phyloP scores from a whole-genome alignment of 371 early-diverging fungal genomes.

The Vavraia culicis region DNA sequence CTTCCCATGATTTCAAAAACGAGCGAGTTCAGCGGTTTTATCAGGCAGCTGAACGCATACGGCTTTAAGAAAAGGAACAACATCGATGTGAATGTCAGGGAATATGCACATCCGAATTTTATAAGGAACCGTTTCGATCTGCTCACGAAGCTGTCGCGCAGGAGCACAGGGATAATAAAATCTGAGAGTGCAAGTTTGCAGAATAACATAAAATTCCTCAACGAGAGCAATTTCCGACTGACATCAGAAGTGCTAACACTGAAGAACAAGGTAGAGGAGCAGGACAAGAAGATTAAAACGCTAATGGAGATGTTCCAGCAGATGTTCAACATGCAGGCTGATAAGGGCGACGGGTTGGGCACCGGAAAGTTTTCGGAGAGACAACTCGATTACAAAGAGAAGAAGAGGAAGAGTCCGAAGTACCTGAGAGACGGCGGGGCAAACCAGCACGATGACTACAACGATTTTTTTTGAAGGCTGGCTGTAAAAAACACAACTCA shows the following conservation, averaged over 20 bases:
- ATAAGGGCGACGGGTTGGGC: no score
- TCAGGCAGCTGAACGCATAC: slow-evolving; percentile 41
- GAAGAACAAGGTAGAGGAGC: slow-evolving; percentile 38
- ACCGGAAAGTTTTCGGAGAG: no score
- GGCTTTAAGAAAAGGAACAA: slow-evolving; percentile 42
- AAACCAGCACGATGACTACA: no score
- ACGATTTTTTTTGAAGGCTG: no score
- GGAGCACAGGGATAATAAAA: slow-evolving; percentile 10
- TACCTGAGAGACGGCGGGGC: no score
- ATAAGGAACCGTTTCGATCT: slow-evolving; percentile 18
- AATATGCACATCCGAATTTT: slow-evolving; percentile 39
- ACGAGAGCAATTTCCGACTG: slow-evolving; percentile 26
- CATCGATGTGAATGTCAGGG: slow-evolving; percentile 14
- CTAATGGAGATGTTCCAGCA: slow-evolving; percentile 36
- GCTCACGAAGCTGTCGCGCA: slow-evolving; percentile 19
- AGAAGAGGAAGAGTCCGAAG: no score
- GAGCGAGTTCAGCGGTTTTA: slow-evolving; percentile 42
- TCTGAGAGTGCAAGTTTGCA: slow-evolving; percentile 14
- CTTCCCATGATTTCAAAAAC: slow-evolving; percentile 38
- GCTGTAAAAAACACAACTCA: no score
- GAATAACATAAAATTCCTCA: slow-evolving; percentile 24
- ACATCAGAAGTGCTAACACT: slow-evolving; percentile 27
- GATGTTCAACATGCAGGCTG: slow-evolving; percentile 33
- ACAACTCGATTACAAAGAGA: no score
- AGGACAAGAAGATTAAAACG: slow-evolving; percentile 40